A percentile compares a stretch with the other conserved stretches of the same genome.
Evolutionary conservation across 106 monocot genomes (phyloP).

Genomic region (Allium sativum): DNA sequence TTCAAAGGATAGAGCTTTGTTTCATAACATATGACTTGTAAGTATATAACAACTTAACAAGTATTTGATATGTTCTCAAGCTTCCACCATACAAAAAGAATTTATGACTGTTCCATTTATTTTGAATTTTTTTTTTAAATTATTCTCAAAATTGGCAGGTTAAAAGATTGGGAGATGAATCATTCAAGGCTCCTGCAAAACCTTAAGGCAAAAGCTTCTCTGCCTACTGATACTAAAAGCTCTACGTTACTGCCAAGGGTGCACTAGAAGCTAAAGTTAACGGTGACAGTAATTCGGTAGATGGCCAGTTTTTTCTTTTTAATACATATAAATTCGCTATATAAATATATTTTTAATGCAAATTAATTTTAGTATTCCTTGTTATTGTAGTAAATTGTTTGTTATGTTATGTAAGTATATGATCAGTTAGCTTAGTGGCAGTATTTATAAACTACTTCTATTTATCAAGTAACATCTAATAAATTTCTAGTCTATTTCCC

Average conservation of each 20-base stretch:
- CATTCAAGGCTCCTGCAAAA: background rate
- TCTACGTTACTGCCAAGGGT: background rate
- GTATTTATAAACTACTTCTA: no score
- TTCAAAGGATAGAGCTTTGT: no score
- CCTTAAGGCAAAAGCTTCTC: background rate
- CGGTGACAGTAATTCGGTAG: slow-evolving; percentile 26
- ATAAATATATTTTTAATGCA: no score
- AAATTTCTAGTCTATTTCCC: no score
- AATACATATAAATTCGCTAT: background rate
- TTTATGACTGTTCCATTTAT: slow-evolving; percentile 6
- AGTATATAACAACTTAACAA: no score
- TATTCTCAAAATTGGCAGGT: slow-evolving; percentile 20
- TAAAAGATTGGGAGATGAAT: slow-evolving; percentile 25
- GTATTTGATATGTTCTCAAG: background rate
- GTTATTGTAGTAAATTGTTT: no score
- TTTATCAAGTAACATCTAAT: no score
- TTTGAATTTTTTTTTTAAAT: background rate
- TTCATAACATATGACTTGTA: no score
- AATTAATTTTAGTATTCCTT: background rate
- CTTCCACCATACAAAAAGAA: background rate
- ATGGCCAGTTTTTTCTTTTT: slow-evolving; percentile 19
- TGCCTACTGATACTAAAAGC: slow-evolving; percentile 14
- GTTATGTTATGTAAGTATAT: no score
- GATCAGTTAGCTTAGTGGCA: no score
- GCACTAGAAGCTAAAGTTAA: slow-evolving; percentile 13